A percentile compares a stretch with the other conserved stretches of the same genome.
These are phyloP conservation scores for Curvularia eragrostidis DNA, from an alignment of 2,329 filamentous ascomycete species.

Conservation along the genomic window DNA sequence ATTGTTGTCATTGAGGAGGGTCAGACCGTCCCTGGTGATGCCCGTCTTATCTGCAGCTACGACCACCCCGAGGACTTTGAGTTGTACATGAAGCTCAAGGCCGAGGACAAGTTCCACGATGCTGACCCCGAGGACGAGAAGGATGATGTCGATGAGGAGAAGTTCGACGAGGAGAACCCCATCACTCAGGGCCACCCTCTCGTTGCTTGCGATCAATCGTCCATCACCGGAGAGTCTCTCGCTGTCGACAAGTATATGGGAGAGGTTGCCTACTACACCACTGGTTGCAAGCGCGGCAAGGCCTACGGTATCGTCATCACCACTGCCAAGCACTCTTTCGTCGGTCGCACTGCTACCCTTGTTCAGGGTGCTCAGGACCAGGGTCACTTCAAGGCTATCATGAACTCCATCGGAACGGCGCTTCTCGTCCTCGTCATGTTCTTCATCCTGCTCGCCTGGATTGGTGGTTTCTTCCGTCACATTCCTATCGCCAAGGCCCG, in stretches of 20 bases:
- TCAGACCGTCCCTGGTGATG: constrained; percentile 72
- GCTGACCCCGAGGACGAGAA: constrained; percentile 67
- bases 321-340: constrained; percentile 75
- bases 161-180: constrained; percentile 60
- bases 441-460: constrained; percentile 77
- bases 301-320: constrained; percentile 72
- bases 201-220: constrained; percentile 77
- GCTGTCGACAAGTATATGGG: constrained; percentile 82
- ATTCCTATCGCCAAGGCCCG: constrained; percentile 67
- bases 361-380: constrained; percentile 78
- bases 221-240: constrained; percentile 81
- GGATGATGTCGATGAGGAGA: constrained; percentile 66
- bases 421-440: constrained; percentile 78
- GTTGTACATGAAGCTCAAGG: constrained; percentile 69
- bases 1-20: constrained; percentile 78
- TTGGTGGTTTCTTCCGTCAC: constrained; percentile 79
- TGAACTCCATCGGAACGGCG: constrained; percentile 79
- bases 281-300: constrained; percentile 81
- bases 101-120: constrained; percentile 60
- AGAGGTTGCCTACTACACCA: constrained; percentile 78
- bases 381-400: constrained; percentile 73
- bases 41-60: constrained; percentile 76
- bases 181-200: constrained; percentile 69
- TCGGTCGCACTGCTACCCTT: constrained; percentile 75
- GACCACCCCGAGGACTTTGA: constrained; percentile 70